Base-by-base conservation (phyloP, 208 protist species). In the Leishmania major region DNA sequence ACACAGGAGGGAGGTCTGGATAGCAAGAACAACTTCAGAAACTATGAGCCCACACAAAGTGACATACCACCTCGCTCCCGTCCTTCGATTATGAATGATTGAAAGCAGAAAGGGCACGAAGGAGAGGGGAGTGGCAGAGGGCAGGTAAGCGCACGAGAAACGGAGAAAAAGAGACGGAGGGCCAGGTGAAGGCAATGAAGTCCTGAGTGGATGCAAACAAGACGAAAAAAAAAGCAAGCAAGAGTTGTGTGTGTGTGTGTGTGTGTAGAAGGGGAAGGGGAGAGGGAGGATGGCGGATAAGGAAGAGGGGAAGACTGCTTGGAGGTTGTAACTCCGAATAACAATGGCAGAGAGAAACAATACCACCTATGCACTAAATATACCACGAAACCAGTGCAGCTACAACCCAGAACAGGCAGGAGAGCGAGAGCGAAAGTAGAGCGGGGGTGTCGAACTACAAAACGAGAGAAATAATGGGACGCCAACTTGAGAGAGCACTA, bases 241-340 rank as follows among this genome's bases (percentile, higher is more conserved):
- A 28, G 67, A 25, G 13, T 70, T 8, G 37, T 40, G 37, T n/a
- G n/a, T n/a, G n/a, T n/a, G n/a, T 62, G 57, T 62, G 57, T 15
- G 25, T 62, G 57, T 40, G n/a, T 19, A 10, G 0, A 5, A 19
- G 15, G 37, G 66, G 19, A 13, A 43, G 35, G 19, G 2, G 67
- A 2, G 40, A 11, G 11, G 11, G 47, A 35, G 10, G 25, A 75
- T 82, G 47, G 40, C 10, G 37, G 66, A 64, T 62, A 53, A 78
- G 17, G 57, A 80, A 77, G 75, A 57, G 80, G 67, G 80, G 78
- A 87, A 69, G 60, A 43, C 7, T 62, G n/a, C 28, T 60, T 40
- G 17, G 22, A 77, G 45, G 31, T 11, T 59, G 40, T 40, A 40
- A 40, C 47, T 49, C 45, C 47, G 45, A 77, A 11, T 62, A 22